These are phyloP conservation scores for Phlebopus sp. DNA, from an alignment of 1,284 basidiomycete genomes.

Conservation along the genomic window DNA sequence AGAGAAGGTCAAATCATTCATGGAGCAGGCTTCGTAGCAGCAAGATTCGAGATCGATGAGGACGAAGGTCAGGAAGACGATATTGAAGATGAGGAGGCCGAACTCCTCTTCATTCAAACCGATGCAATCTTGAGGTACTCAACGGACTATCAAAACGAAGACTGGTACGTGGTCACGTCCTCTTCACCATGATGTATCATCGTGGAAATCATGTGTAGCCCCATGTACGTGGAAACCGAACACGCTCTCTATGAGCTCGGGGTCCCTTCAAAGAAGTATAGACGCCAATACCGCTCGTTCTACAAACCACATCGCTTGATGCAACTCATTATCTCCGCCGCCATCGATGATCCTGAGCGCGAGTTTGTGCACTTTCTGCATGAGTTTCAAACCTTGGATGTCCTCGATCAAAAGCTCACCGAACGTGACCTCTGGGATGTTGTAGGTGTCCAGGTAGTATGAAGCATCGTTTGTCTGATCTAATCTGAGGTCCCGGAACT, in stretches of 20 bases:
- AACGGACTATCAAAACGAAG: constrained; percentile 34
- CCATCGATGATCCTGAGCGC: constrained; percentile 24
- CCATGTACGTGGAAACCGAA: constrained; percentile 58
- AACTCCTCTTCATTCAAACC: constrained; percentile 35
- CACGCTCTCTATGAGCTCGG: constrained; percentile 60
- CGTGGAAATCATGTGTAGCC: constrained; percentile 53
- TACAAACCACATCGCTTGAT: constrained; percentile 47
- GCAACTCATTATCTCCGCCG: constrained; percentile 45
- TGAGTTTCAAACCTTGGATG: constrained; percentile 33
- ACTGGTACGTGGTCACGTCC: constrained; percentile 37
- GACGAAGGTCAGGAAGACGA: constrained; percentile 44
- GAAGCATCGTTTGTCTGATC: not conserved
- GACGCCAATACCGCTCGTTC: constrained; percentile 44
- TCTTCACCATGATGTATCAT: not conserved
- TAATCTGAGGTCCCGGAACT: constrained; percentile 32
- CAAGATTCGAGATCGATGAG: constrained; percentile 39
- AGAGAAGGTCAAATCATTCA: constrained; percentile 19
- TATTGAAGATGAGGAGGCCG: constrained; percentile 24
- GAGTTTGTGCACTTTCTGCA: constrained; percentile 33
- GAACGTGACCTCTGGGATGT: constrained; percentile 41
- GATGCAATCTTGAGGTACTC: constrained; percentile 32
- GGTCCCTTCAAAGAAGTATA: constrained; percentile 45
- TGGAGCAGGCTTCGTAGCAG: constrained; percentile 37
- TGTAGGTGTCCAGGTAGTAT: constrained; percentile 30
- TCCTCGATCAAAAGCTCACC: constrained; percentile 37